Base-by-base conservation (phyloP, 148 eudicot species). In the Arbutus unedo region DNA sequence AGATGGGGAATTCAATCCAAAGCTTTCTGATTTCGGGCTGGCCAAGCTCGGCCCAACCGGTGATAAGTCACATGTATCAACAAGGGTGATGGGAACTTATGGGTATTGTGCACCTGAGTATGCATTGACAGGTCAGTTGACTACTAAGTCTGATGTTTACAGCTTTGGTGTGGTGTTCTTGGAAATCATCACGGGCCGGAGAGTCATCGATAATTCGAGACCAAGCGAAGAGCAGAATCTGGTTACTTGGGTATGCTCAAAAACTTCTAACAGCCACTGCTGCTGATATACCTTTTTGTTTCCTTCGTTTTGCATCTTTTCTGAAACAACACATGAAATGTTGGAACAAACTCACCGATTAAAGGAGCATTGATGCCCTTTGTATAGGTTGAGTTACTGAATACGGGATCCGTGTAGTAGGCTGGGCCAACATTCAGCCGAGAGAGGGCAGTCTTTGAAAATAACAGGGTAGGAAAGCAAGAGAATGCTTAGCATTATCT, bases 41-140 rank as follows among this genome's bases (percentile, higher is more conserved):
- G 98, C 98, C 51, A 91, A 91, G 85, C 79, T 94, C 6, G 96
- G 93, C 38, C 98, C 95, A 8, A 91, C 91, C 6, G 93, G 93
- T 16, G 93, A 87, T 1, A 86, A 87, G 54, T 79, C 82, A 53
- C 93, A 93, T 75, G 93, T 94, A n/a, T 86, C 90, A 0, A 91
- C 96, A 0, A 86, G 93, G 83, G 95, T 94, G 66, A 94, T 94
- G 96, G 98, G 98, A 43, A 94, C 98, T 8, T 94, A 91, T 43
- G 98, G 98, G 23, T 94, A 94, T 50, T 94, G 98, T 51, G 95
- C 98, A 23, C 98, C 98, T 7, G 98, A 94, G 82, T 94, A 94
- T 59, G 97, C 95, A n/a, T 80, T 74, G 43, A 93, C 97, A 0
- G 98, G 98, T 21, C 91, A 90, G 56, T 86, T 94, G 53, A 89